A percentile compares a stretch with the other conserved stretches of the same genome.
phyloP scores from a whole-genome alignment of 768 basidiomycete genomes.

The Mycena albidolilacea region DNA sequence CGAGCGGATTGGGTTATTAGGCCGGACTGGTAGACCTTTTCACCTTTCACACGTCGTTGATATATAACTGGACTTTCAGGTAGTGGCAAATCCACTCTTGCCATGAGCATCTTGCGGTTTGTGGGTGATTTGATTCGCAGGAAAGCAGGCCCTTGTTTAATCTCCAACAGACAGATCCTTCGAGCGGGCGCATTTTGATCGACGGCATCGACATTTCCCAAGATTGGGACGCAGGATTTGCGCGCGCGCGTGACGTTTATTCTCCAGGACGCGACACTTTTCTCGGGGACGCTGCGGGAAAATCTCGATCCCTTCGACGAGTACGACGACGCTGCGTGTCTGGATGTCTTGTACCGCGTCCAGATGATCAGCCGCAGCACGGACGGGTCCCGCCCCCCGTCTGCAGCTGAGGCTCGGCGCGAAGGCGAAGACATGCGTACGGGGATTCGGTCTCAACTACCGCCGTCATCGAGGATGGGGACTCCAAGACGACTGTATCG shows the following conservation, averaged over 20 bases:
- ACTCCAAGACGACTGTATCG: conserved; percentile 69
- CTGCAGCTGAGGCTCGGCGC: conserved; percentile 54
- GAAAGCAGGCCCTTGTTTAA: neutral
- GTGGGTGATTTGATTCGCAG: conserved; percentile 46
- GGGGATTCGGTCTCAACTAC: conserved; percentile 55
- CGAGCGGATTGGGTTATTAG: conserved; percentile 86
- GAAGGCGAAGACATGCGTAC: conserved; percentile 53
- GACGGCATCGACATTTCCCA: conserved; percentile 78
- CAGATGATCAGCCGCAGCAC: conserved; percentile 76
- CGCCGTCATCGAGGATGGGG: conserved; percentile 65
- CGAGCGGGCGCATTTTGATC: conserved; percentile 71
- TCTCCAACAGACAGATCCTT: conserved; percentile 65
- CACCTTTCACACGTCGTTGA: neutral
- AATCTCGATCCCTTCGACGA: conserved; percentile 57
- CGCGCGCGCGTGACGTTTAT: conserved; percentile 59
- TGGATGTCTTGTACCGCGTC: conserved; percentile 87
- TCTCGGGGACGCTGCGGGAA: conserved; percentile 66
- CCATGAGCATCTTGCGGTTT: conserved; percentile 78
- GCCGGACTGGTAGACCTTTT: conserved; percentile 58
- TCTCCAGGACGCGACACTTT: conserved; percentile 69
- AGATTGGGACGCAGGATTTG: conserved; percentile 67
- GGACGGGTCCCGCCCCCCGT: conserved; percentile 58
- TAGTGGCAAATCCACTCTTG: conserved; percentile 74
- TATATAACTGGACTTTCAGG: conserved; percentile 35
- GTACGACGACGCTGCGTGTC: conserved; percentile 82